Conservation (phyloP, 1,139 yeast species). For the Hemisphaericaspora subhashii region DNA sequence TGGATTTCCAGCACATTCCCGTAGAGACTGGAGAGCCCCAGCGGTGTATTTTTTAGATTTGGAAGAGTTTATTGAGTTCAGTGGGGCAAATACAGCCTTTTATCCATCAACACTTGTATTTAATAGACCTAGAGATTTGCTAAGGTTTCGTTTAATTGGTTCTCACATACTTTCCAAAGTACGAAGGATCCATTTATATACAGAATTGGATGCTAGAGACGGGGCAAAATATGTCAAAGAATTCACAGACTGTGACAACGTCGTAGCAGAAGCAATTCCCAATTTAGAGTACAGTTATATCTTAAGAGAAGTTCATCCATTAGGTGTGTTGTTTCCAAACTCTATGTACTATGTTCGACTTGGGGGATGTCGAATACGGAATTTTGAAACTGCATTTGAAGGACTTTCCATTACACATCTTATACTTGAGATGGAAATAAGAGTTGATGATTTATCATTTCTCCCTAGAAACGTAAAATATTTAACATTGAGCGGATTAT, state of each 20-base stretch:
- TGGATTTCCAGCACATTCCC: background rate
- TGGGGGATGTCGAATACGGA: too few relatives aligned
- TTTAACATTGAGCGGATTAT: background rate
- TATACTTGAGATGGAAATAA: too few relatives aligned
- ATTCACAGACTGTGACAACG: background rate
- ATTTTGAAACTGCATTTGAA: too few relatives aligned
- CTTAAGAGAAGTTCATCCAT: too few relatives aligned
- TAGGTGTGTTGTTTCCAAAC: too few relatives aligned
- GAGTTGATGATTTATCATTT: background rate
- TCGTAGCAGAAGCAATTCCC: background rate
- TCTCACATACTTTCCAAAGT: background rate
- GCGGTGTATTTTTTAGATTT: background rate
- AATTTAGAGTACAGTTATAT: background rate
- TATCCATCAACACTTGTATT: background rate
- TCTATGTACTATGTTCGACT: too few relatives aligned
- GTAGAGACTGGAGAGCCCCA: background rate
- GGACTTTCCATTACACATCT: too few relatives aligned
- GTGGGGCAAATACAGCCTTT: background rate
- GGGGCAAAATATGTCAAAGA: too few relatives aligned
- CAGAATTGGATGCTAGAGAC: too few relatives aligned
- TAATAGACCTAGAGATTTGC: background rate
- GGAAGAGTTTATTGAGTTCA: constrained; percentile 1
- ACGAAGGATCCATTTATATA: background rate
- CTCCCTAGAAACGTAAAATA: background rate
- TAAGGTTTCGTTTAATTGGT: background rate